A percentile compares a stretch with the other conserved stretches of the same genome.
Evolutionary conservation across 257 asterid genomes (phyloP).

Genomic region (Thymus mandschuricus): DNA sequence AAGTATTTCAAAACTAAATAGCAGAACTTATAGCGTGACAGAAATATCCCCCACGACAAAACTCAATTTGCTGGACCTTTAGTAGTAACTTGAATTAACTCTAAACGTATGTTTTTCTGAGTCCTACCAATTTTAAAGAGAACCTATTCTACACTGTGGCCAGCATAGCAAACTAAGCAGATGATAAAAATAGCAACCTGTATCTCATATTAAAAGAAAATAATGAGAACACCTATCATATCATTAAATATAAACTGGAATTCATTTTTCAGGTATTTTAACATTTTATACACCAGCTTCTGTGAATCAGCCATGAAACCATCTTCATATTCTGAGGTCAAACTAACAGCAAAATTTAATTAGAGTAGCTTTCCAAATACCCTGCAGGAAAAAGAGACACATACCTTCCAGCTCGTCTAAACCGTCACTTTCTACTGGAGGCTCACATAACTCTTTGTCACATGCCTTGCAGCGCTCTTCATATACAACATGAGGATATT

Average conservation of each 20-base stretch:
- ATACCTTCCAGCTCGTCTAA: constrained; percentile 84
- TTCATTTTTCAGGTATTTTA: background rate
- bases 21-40: background rate
- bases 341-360: background rate
- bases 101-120: no score
- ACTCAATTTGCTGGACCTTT: no score
- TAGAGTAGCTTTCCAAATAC: constrained; percentile 4
- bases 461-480: constrained; percentile 94
- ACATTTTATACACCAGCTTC: no score
- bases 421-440: constrained; percentile 47
- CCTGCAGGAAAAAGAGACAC: constrained; percentile 30
- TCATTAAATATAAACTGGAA: background rate
- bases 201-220: no score
- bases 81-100: no score
- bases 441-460: constrained; percentile 55
- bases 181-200: no score
- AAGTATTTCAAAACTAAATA: background rate
- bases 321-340: no score
- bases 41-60: background rate
- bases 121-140: no score
- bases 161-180: no score
- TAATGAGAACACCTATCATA: background rate
- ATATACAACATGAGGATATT: constrained; percentile 91
- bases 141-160: no score
- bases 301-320: no score